Evolutionary conservation across 768 basidiomycete species (phyloP).

Genomic region (Piloderma croceum): DNA sequence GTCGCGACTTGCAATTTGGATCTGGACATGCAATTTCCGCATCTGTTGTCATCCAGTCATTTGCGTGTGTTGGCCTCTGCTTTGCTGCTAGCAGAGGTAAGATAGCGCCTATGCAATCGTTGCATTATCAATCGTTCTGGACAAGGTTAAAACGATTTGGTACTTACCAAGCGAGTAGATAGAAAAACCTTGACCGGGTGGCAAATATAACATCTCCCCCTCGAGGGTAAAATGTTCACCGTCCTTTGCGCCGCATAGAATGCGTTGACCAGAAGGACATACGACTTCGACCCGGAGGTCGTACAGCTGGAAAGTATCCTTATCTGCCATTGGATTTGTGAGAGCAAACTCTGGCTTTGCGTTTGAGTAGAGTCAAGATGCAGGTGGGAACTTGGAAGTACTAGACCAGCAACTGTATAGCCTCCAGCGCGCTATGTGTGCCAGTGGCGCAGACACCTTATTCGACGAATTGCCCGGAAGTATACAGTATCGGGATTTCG

Average conservation of each 20-base stretch:
- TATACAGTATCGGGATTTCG: no score
- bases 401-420: no score
- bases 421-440: no score
- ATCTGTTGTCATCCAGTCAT: conserved; percentile 70
- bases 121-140: neutral
- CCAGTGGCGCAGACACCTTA: no score
- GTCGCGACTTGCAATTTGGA: conserved; percentile 53
- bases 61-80: conserved; percentile 46
- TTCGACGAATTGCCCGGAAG: no score
- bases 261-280: conserved; percentile 50
- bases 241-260: conserved; percentile 58
- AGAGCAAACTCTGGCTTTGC: no score
- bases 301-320: conserved; percentile 53
- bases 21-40: conserved; percentile 63
- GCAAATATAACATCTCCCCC: conserved; percentile 60
- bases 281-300: conserved; percentile 61
- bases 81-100: conserved; percentile 66
- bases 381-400: no score
- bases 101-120: conserved; percentile 40
- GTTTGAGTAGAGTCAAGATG: no score
- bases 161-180: conserved; percentile 57
- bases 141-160: neutral
- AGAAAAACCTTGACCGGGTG: conserved; percentile 59
- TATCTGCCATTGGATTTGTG: no score
- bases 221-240: conserved; percentile 60